phyloP scores from a whole-genome alignment of 768 basidiomycete species.

The Termitomyces sp. region DNA sequence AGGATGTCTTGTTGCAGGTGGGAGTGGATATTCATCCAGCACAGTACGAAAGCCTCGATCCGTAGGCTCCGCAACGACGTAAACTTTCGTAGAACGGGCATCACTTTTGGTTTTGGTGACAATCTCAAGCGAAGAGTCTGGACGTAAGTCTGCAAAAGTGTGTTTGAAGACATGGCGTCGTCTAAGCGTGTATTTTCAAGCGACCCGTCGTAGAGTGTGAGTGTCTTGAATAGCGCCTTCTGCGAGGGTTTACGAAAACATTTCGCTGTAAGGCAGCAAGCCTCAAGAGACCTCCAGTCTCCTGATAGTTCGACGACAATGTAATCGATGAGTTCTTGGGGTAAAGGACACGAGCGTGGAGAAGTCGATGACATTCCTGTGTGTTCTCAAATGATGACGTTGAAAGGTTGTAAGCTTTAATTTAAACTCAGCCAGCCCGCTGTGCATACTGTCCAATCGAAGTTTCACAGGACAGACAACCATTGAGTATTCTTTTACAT shows the following conservation, averaged over 20 bases:
- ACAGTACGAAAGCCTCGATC: neutral
- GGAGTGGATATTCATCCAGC: neutral
- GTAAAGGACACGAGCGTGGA: neutral
- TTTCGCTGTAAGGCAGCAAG: neutral
- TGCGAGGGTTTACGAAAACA: constrained; percentile 1
- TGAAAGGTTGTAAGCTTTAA: too few species aligned
- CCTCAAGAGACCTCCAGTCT: constrained; percentile 3
- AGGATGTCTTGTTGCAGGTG: neutral
- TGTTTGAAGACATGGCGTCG: neutral
- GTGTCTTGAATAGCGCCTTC: neutral
- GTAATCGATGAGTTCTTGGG: constrained; percentile 2
- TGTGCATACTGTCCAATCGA: neutral
- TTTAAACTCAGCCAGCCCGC: too few species aligned
- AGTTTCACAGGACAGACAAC: too few species aligned
- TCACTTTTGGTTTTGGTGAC: too few species aligned
- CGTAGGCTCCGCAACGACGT: neutral
- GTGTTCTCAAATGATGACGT: neutral
- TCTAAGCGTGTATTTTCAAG: neutral
- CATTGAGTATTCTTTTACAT: too few species aligned
- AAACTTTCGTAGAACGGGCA: neutral
- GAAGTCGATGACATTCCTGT: neutral
- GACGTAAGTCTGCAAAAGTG: neutral
- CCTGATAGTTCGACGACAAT: constrained; percentile 6
- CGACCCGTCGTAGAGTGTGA: neutral
- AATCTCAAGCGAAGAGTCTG: neutral